Evolutionary conservation across 2,329 filamentous ascomycete genomes (phyloP), one percentile per base, ranked within the genome.

Genomic region (Balansia obtecta): DNA sequence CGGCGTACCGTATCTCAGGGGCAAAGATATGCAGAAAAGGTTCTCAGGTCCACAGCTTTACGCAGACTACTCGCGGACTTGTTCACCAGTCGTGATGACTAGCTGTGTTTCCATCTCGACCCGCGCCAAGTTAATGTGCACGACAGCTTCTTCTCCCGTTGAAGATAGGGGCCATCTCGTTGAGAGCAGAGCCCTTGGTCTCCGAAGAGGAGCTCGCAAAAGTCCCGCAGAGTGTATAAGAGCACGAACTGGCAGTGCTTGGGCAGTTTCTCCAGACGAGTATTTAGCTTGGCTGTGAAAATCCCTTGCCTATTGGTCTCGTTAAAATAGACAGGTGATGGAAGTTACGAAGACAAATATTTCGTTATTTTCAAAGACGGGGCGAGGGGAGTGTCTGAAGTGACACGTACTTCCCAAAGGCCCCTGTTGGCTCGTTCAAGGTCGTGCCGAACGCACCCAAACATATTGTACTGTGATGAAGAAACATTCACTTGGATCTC

Each of bases 171-270:
- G 48, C 52, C 45, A 53, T 49, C 52, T 63, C 60, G 62, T 86
- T 83, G 1, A 87, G 77, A 2, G 82, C 86, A 0, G 81, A 80
- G 3, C 83, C 82, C 59, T 79, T 80, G 16, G 83, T 87, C 68
- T 88, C 83, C 75, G 69, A 80, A 80, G 65, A 77, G 54, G 44
- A 83, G 67, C 63, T 83, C 77, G 59, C 74, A 63, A 45, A 74
- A 68, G 60, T 83, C 76, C 80, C 80, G 83, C 50, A 79, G 63
- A 20, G 77, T 79, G 65, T 83, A 84, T 66, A 82, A 80, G 44
- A 82, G 70, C 71, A 80, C 83, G 51, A 84, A 76, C 64, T 83
- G 74, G 77, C 79, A 83, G 64, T 82, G 75, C 49, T 72, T 66
- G 16, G 75, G 75, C 44, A 83, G 50, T 74, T 71, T 48, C 78